A percentile compares a stretch with the other conserved stretches of the same genome.
Conservation (phyloP, 768 basidiomycete genomes). For the Gloeophyllum trabeum region DNA sequence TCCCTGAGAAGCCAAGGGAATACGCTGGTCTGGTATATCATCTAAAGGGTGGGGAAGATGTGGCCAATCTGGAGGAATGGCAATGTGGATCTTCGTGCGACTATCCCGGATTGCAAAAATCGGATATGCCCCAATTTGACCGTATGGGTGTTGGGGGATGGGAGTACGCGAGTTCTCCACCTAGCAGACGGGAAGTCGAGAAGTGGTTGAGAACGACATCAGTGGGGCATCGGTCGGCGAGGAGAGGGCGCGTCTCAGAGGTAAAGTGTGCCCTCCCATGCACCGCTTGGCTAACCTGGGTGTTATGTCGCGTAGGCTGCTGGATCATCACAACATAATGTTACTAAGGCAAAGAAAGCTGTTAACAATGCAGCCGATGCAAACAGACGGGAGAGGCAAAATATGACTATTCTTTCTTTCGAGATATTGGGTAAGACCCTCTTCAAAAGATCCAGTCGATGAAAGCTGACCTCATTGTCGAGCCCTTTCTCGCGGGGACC, state of each 20-base stretch:
- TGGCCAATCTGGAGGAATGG: slow-evolving; percentile 56
- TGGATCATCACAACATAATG: no score
- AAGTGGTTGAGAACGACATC: slow-evolving; percentile 45
- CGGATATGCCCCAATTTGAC: slow-evolving; percentile 10
- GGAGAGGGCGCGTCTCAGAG: no score
- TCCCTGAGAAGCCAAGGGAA: slow-evolving; percentile 56
- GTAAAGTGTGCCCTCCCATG: no score
- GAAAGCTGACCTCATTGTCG: not conserved
- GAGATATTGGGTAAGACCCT: slow-evolving; percentile 70
- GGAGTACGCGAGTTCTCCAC: slow-evolving; percentile 73
- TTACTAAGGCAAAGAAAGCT: no score
- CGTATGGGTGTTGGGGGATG: slow-evolving; percentile 43
- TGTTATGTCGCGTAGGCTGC: no score
- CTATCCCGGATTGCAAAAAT: slow-evolving; percentile 1
- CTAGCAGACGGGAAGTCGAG: slow-evolving; percentile 41
- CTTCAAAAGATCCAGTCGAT: not conserved
- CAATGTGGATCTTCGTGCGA: slow-evolving; percentile 5
- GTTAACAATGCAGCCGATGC: no score
- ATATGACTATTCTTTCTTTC: slow-evolving; percentile 71
- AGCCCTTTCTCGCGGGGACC: slow-evolving; percentile 51
- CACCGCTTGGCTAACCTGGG: no score
- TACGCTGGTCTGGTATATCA: slow-evolving; percentile 73
- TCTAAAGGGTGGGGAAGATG: slow-evolving; percentile 52
- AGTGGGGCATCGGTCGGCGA: no score
- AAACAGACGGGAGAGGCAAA: slow-evolving; percentile 47